Conservation (phyloP, 2,329 filamentous ascomycete species). For the Monosporascus sp. region DNA sequence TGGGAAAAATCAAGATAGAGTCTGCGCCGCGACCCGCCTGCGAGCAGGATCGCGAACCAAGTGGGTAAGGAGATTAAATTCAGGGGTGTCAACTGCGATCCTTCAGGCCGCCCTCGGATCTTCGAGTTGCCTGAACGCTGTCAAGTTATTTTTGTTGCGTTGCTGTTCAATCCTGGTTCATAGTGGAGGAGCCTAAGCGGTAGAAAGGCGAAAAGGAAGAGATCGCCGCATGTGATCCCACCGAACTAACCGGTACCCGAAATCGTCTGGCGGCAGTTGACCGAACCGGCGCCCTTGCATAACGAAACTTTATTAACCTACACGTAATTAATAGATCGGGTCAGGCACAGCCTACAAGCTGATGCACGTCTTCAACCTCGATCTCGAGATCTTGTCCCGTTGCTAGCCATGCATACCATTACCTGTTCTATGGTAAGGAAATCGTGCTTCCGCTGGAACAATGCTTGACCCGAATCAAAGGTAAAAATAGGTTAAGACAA, state of each 20-base stretch:
- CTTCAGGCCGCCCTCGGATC: not conserved
- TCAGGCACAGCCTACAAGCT: no score
- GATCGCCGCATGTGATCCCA: not conserved
- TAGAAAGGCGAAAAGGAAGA: not conserved
- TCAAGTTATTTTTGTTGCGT: not conserved
- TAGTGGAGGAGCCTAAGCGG: not conserved
- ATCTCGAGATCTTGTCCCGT: no score
- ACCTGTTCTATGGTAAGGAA: no score
- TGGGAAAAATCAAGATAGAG: no score
- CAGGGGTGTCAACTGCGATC: not conserved
- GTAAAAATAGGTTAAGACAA: no score
- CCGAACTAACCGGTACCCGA: not conserved
- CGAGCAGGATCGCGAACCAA: no score
- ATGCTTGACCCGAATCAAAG: no score
- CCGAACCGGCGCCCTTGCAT: no score
- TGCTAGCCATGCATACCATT: no score
- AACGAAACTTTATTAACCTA: not conserved
- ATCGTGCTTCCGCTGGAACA: no score
- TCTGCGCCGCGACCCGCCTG: no score
- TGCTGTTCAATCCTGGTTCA: not conserved
- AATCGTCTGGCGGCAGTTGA: not conserved
- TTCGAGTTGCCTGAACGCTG: not conserved
- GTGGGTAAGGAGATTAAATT: not conserved
- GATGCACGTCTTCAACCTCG: no score
- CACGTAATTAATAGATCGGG: not conserved